phyloP scores from a whole-genome alignment of 2,329 filamentous ascomycete genomes.

The Cephalotrichum gorgonifer region DNA sequence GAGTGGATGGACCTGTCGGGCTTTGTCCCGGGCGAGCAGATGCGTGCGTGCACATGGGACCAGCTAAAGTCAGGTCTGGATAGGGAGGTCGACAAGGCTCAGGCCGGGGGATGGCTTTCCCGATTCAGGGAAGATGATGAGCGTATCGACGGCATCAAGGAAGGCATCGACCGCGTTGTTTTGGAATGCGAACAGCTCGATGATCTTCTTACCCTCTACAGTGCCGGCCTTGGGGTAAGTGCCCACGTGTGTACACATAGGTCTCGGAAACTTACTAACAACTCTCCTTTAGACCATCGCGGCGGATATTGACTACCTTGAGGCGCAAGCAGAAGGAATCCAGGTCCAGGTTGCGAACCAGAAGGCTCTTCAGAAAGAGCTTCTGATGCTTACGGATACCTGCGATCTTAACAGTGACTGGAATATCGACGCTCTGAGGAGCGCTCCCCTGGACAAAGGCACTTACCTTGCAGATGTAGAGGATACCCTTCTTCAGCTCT shows the following conservation, averaged over 20 bases:
- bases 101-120: slow-evolving; percentile 86
- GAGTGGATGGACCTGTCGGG: slow-evolving; percentile 77
- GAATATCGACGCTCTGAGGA: slow-evolving; percentile 57
- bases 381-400: slow-evolving; percentile 80
- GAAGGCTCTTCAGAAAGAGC: slow-evolving; percentile 81
- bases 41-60: slow-evolving; percentile 66
- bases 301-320: slow-evolving; percentile 93
- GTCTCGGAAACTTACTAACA: not conserved
- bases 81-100: slow-evolving; percentile 78
- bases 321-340: slow-evolving; percentile 91
- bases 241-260: slow-evolving; percentile 8
- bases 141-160: slow-evolving; percentile 75
- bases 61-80: slow-evolving; percentile 75
- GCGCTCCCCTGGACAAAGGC: slow-evolving; percentile 61
- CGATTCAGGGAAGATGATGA: slow-evolving; percentile 81
- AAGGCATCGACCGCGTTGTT: slow-evolving; percentile 80
- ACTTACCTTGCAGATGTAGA: slow-evolving; percentile 71
- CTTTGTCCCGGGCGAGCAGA: slow-evolving; percentile 68
- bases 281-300: slow-evolving; percentile 59
- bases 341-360: slow-evolving; percentile 97
- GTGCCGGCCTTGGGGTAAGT: slow-evolving; percentile 80
- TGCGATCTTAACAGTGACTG: slow-evolving; percentile 74
- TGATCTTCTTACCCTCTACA: slow-evolving; percentile 85
- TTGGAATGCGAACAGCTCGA: slow-evolving; percentile 94
- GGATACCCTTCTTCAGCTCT: slow-evolving; percentile 64